Conservation (phyloP, 768 basidiomycete species). For the Rhizopogon sp. region DNA sequence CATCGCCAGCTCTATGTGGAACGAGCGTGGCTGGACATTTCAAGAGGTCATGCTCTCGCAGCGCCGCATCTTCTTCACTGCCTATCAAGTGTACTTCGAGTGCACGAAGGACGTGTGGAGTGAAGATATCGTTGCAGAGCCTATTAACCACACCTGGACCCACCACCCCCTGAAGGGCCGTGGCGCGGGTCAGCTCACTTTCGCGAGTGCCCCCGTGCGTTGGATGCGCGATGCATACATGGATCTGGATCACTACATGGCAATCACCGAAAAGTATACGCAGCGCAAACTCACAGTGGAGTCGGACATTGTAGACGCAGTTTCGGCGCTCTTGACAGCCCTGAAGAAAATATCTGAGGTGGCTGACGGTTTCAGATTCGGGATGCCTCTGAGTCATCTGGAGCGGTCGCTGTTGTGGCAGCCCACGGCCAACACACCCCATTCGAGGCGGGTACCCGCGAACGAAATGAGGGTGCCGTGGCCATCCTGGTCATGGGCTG, state of each 20-base stretch:
- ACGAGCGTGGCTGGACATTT: constrained; percentile 12
- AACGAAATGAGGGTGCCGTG: background rate
- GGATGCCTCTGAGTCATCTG: background rate
- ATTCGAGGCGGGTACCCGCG: constrained; percentile 6
- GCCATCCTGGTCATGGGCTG: constrained; percentile 23
- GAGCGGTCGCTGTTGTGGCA: constrained; percentile 16
- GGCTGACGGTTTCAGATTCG: no score
- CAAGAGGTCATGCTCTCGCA: constrained; percentile 15
- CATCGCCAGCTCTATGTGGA: constrained; percentile 10
- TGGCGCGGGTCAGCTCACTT: no score
- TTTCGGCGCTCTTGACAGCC: no score
- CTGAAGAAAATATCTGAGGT: no score
- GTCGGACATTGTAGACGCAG: no score
- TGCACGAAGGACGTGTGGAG: constrained; percentile 9
- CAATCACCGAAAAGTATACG: no score
- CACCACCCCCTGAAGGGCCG: no score
- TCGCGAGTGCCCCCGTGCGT: no score
- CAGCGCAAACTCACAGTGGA: no score
- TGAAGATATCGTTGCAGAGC: constrained; percentile 12
- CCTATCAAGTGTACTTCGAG: constrained; percentile 15
- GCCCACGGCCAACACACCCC: constrained; percentile 8
- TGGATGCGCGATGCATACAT: no score
- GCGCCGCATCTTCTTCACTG: constrained; percentile 14
- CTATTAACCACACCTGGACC: no score
- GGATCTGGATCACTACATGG: no score